Evolutionary conservation across 805 yeast species (phyloP).

Genomic region (Saccharomycopsis vini): DNA sequence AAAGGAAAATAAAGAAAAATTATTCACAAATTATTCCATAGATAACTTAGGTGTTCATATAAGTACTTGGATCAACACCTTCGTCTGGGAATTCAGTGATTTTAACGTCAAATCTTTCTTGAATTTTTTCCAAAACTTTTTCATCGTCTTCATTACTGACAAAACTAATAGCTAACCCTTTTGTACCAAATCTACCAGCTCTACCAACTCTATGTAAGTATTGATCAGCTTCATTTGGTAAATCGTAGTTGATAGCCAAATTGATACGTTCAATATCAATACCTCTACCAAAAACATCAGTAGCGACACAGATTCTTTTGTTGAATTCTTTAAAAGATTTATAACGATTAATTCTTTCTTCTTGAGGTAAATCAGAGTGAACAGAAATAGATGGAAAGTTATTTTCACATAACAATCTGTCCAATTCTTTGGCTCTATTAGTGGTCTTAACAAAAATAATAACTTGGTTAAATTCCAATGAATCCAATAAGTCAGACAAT

Average conservation of each 20-base stretch:
- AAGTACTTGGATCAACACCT: slow-evolving; percentile 95
- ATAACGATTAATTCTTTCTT: slow-evolving; percentile 95
- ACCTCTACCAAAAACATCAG: slow-evolving; percentile 99
- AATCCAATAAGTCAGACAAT: slow-evolving; percentile 85
- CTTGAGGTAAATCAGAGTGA: slow-evolving; percentile 92
- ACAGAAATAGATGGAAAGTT: slow-evolving; percentile 97
- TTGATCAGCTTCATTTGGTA: slow-evolving; percentile 95
- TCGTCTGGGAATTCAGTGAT: slow-evolving; percentile 93
- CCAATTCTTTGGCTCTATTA: slow-evolving; percentile 84
- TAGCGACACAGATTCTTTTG: slow-evolving; percentile 96
- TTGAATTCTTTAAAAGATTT: slow-evolving; percentile 95
- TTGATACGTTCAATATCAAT: slow-evolving; percentile 98
- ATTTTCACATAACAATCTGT: slow-evolving; percentile 79
- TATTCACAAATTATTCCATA: too few species aligned
- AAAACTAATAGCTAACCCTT: slow-evolving; percentile 92
- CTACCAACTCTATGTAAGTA: slow-evolving; percentile 99
- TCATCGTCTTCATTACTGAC: slow-evolving; percentile 82
- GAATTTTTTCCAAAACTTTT: slow-evolving; percentile 83
- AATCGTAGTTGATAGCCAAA: slow-evolving; percentile 93
- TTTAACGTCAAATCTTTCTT: slow-evolving; percentile 95
- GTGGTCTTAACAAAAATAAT: slow-evolving; percentile 92
- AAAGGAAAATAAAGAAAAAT: too few species aligned
- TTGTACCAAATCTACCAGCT: slow-evolving; percentile 99
- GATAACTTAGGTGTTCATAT: slow-evolving; percentile 80
- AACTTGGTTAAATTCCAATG: slow-evolving; percentile 95